A percentile compares a stretch with the other conserved stretches of the same genome.
These are phyloP conservation scores for Peterozyma xylosa DNA, from an alignment of 805 yeast species.

Conservation along the genomic window DNA sequence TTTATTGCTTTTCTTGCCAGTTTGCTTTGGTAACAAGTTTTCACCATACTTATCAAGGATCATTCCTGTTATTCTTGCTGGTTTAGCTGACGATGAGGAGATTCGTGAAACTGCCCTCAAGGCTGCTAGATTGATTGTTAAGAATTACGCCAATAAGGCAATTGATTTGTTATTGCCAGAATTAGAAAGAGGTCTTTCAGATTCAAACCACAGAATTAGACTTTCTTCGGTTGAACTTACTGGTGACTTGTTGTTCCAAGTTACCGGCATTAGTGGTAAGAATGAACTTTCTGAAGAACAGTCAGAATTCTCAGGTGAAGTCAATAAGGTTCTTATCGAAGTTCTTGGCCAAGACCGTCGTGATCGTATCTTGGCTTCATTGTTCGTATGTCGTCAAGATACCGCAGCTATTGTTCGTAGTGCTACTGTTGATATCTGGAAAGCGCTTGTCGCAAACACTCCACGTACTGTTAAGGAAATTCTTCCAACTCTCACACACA, in stretches of 20 bases:
- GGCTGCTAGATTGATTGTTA: slow-evolving; percentile 87
- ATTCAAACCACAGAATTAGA: slow-evolving; percentile 77
- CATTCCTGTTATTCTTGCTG: slow-evolving; percentile 86
- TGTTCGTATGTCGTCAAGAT: slow-evolving; percentile 93
- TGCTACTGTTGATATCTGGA: slow-evolving; percentile 93
- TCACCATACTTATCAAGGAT: slow-evolving; percentile 80
- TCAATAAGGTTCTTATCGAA: slow-evolving; percentile 59
- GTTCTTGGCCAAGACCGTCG: slow-evolving; percentile 84
- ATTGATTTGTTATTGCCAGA: slow-evolving; percentile 92
- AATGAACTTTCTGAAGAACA: slow-evolving; percentile 57
- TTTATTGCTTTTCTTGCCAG: slow-evolving; percentile 79
- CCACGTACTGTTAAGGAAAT: slow-evolving; percentile 93
- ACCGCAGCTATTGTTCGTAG: slow-evolving; percentile 79
- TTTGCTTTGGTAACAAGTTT: slow-evolving; percentile 87
- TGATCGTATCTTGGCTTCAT: slow-evolving; percentile 75
- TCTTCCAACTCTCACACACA: slow-evolving; percentile 70
- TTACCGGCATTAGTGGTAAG: slow-evolving; percentile 82
- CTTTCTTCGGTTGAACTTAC: slow-evolving; percentile 90
- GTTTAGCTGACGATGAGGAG: slow-evolving; percentile 89
- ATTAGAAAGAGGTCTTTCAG: slow-evolving; percentile 82
- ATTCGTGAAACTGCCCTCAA: slow-evolving; percentile 85
- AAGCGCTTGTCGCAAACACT: slow-evolving; percentile 90
- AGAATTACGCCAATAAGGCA: slow-evolving; percentile 86
- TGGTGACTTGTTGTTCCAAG: slow-evolving; percentile 90
- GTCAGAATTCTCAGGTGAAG: slow-evolving; percentile 37